These are phyloP conservation scores for Naganishia sp. DNA, from an alignment of 1,284 basidiomycete species.

Conservation along the genomic window DNA sequence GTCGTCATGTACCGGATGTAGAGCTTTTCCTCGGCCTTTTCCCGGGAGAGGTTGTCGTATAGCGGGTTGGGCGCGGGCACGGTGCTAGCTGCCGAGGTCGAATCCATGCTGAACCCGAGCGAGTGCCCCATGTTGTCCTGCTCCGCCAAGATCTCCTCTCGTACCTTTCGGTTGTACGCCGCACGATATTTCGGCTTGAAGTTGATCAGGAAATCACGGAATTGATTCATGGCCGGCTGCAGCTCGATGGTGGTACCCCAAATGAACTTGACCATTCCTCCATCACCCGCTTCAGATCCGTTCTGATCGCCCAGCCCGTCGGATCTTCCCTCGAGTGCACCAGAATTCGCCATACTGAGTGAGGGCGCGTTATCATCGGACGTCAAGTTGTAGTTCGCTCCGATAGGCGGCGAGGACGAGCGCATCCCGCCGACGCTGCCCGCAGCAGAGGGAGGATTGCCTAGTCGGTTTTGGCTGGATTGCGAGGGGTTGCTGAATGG, in stretches of 20 bases:
- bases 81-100: conserved; percentile 53
- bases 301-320: conserved; percentile 34
- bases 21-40: conserved; percentile 68
- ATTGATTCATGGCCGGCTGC: conserved; percentile 84
- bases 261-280: conserved; percentile 74
- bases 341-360: conserved; percentile 35
- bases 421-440: conserved; percentile 28
- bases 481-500: conserved; percentile 17
- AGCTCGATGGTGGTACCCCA: conserved; percentile 97
- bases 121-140: conserved; percentile 57
- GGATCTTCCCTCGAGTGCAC: conserved; percentile 24
- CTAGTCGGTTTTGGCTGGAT: conserved; percentile 20
- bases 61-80: conserved; percentile 46
- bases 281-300: conserved; percentile 33
- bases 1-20: conserved; percentile 83
- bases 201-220: conserved; percentile 82
- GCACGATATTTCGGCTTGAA: conserved; percentile 94
- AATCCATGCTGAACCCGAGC: conserved; percentile 22
- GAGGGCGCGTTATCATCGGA: conserved; percentile 53
- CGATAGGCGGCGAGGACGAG: conserved; percentile 29
- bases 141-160: conserved; percentile 46
- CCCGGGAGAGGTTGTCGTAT: conserved; percentile 59
- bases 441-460: conserved; percentile 14
- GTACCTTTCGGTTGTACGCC: conserved; percentile 55
- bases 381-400: conserved; percentile 61